phyloP scores from a whole-genome alignment of 805 yeast genomes.

The Candida anglica region DNA sequence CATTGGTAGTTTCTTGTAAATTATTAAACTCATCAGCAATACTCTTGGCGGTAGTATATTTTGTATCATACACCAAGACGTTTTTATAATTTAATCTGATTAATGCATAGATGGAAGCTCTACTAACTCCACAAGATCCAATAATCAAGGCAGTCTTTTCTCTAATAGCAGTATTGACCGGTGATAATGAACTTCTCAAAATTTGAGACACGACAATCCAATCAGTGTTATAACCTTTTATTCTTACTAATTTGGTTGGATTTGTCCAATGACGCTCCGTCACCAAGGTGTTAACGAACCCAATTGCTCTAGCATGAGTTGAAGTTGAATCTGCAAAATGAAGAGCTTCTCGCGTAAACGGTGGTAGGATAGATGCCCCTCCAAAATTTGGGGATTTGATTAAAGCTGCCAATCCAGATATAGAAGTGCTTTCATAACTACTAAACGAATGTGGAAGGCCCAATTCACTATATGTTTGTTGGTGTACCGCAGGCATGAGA shows the following conservation, averaged over 20 bases:
- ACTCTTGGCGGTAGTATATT: constrained; percentile 1
- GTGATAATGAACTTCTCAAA: constrained; percentile 8
- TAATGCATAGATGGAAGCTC: constrained; percentile 13
- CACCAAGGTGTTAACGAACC: constrained; percentile 10
- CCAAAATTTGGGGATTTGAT: constrained; percentile 11
- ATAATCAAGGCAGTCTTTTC: constrained; percentile 12
- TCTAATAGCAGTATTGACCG: constrained; percentile 12
- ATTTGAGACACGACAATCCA: constrained; percentile 12
- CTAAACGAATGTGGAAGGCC: constrained; percentile 11
- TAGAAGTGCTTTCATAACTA: constrained; percentile 8
- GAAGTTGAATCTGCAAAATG: constrained; percentile 9
- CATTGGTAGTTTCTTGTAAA: too few species aligned
- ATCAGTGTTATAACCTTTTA: constrained; percentile 15
- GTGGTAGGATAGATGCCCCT: constrained; percentile 12
- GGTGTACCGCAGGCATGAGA: constrained; percentile 11
- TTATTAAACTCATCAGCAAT: too few species aligned
- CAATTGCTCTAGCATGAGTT: constrained; percentile 11
- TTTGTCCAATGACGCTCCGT: constrained; percentile 7
- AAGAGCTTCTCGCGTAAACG: constrained; percentile 10
- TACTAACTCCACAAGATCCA: constrained; percentile 15
- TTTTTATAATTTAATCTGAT: constrained; percentile 10
- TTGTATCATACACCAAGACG: constrained; percentile 9
- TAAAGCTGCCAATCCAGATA: constrained; percentile 5
- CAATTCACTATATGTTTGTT: constrained; percentile 8
- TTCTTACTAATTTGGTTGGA: constrained; percentile 8